A percentile compares a stretch with the other conserved stretches of the same genome.
phyloP scores from a whole-genome alignment of 306 rosid species.

The Chamaecrista fasciculata region DNA sequence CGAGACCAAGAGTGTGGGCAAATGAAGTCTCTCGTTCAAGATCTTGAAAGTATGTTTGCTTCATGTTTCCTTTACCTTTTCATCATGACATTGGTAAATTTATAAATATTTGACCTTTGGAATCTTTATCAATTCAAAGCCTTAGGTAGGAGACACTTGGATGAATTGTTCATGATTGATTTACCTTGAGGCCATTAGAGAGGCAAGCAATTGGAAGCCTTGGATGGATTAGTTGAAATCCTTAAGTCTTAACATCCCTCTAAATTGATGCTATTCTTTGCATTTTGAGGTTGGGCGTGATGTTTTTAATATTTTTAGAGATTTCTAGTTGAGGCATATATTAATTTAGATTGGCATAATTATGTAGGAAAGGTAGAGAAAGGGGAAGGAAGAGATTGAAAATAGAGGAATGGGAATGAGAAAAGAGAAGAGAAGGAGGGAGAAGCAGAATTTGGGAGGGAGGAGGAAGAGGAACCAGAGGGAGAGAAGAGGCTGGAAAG shows the following conservation, averaged over 20 bases:
- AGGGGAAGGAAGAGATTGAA: too few relatives aligned
- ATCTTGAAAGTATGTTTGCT: constrained; percentile 73
- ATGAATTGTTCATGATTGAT: neutral
- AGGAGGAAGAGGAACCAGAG: too few relatives aligned
- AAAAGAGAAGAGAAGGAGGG: too few relatives aligned
- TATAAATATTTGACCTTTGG: neutral
- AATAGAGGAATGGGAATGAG: too few relatives aligned
- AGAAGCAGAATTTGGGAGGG: too few relatives aligned
- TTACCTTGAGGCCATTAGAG: neutral
- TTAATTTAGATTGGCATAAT: neutral
- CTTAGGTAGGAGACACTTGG: neutral
- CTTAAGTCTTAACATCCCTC: neutral
- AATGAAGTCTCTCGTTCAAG: constrained; percentile 73
- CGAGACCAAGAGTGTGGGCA: constrained; percentile 61
- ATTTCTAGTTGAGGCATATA: neutral
- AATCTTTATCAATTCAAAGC: neutral
- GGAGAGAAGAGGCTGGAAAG: too few relatives aligned
- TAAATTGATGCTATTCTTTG: neutral
- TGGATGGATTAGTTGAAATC: neutral
- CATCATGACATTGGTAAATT: neutral
- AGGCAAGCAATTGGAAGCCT: neutral
- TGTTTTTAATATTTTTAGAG: neutral
- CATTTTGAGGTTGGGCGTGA: neutral
- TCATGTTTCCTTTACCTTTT: neutral
- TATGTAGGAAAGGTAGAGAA: too few relatives aligned